Conservation (phyloP, 495 filamentous ascomycete species). For the Cercophora sp. region DNA sequence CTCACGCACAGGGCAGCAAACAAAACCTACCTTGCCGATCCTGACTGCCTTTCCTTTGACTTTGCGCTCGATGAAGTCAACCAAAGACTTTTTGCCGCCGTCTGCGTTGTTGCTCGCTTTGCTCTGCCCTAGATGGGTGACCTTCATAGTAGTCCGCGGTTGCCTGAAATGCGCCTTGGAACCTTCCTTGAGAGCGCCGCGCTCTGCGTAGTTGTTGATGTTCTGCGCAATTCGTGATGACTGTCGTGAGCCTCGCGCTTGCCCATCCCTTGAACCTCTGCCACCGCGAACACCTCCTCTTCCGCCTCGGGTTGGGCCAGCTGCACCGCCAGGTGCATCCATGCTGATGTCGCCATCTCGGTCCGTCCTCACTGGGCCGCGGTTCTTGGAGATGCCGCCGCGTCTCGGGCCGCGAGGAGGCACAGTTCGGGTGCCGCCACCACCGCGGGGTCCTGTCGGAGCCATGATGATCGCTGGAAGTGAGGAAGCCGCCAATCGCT, state of each 20-base stretch:
- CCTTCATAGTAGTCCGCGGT: too few species aligned
- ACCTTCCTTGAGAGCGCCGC: neutral
- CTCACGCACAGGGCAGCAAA: neutral
- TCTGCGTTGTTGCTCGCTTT: conserved; percentile 67
- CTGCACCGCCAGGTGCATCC: conserved; percentile 50
- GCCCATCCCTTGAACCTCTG: neutral
- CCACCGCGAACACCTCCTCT: conserved; percentile 9
- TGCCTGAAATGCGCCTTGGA: conserved; percentile 23
- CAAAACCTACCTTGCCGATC: conserved; percentile 79
- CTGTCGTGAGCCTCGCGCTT: conserved; percentile 12
- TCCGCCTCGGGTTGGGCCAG: conserved; percentile 25
- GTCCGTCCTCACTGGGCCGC: conserved; percentile 51
- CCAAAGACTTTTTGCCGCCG: conserved; percentile 64
- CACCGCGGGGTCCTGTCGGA: conserved; percentile 31
- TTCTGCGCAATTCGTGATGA: conserved; percentile 22
- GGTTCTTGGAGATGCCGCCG: conserved; percentile 67
- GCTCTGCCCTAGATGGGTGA: conserved; percentile 72
- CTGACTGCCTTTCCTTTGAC: conserved; percentile 57
- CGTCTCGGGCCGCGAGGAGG: conserved; percentile 5
- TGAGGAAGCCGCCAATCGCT: too few species aligned
- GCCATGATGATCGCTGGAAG: too few species aligned
- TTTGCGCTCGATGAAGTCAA: conserved; percentile 81
- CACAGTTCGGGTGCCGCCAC: neutral
- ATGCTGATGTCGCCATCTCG: conserved; percentile 82
- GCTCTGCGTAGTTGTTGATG: conserved; percentile 17